Evolutionary conservation across 495 filamentous ascomycete genomes (phyloP).

Genomic region (Penicillium taxi): DNA sequence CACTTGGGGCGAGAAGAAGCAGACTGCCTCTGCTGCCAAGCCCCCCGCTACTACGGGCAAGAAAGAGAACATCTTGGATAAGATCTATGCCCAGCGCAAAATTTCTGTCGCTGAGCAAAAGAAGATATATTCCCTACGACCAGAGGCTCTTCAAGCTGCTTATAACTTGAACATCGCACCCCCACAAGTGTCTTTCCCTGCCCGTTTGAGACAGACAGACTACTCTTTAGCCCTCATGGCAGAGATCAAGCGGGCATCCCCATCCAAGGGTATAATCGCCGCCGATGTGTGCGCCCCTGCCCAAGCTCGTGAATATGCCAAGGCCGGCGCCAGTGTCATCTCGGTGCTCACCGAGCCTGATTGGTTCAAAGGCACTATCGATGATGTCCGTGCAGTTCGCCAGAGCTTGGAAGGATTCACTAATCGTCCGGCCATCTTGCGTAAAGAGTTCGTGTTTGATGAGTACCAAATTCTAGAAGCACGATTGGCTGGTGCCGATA

Average conservation of each 20-base stretch:
- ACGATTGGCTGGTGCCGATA: conserved; percentile 87
- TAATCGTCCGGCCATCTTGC: conserved; percentile 81
- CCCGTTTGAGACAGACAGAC: conserved; percentile 68
- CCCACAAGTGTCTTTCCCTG: conserved; percentile 74
- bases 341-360: conserved; percentile 96
- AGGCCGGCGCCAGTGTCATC: conserved; percentile 91
- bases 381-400: conserved; percentile 82
- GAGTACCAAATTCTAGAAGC: conserved; percentile 98
- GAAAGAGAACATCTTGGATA: conserved; percentile 78
- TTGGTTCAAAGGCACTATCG: conserved; percentile 97
- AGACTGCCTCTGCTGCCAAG: conserved; percentile 19
- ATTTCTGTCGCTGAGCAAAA: conserved; percentile 76
- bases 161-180: conserved; percentile 79
- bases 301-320: conserved; percentile 86
- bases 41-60: conserved; percentile 34
- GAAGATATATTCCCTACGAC: conserved; percentile 74
- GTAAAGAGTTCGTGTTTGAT: conserved; percentile 97
- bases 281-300: conserved; percentile 77
- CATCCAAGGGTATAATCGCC: conserved; percentile 92
- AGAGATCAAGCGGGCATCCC: conserved; percentile 94
- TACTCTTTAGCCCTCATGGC: conserved; percentile 84
- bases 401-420: conserved; percentile 82
- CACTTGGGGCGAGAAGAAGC: conserved; percentile 77
- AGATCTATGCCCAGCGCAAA: conserved; percentile 81
- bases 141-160: conserved; percentile 74